phyloP scores from a whole-genome alignment of 768 basidiomycete species.

The Coprinopsis strossmayeri region DNA sequence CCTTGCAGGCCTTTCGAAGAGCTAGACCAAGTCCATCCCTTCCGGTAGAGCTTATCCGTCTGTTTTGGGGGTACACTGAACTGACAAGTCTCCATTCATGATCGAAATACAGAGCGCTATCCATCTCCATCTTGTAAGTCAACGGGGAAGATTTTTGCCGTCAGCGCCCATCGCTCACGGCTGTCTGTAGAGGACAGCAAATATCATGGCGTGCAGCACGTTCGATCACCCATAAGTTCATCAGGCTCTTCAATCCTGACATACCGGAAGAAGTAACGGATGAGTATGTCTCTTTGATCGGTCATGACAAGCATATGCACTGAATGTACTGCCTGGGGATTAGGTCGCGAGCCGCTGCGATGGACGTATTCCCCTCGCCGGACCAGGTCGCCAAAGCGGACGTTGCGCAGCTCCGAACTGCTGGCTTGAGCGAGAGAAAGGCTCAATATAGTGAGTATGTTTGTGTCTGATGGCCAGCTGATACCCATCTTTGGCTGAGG shows the following conservation, averaged over 20 bases:
- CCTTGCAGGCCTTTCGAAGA: constrained; percentile 74
- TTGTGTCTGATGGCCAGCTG: constrained; percentile 14
- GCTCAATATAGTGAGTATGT: constrained; percentile 94
- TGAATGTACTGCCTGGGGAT: constrained; percentile 56
- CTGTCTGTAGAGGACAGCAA: constrained; percentile 54
- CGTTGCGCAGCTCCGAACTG: constrained; percentile 52
- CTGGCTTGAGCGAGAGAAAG: constrained; percentile 80
- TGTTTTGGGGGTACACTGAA: neutral
- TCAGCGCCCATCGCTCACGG: neutral
- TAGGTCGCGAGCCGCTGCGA: constrained; percentile 8
- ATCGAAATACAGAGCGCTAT: constrained; percentile 45
- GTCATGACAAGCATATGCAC: constrained; percentile 6
- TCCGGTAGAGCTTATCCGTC: constrained; percentile 39
- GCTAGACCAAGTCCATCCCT: constrained; percentile 75
- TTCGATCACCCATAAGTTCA: constrained; percentile 75
- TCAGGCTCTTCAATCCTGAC: constrained; percentile 65
- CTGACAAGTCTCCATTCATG: neutral
- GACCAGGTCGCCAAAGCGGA: constrained; percentile 58
- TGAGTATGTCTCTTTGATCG: constrained; percentile 19
- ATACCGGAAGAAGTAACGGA: constrained; percentile 63
- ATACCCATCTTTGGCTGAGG: too few relatives aligned
- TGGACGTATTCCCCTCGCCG: constrained; percentile 57
- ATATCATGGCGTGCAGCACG: constrained; percentile 86
- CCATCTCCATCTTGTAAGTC: constrained; percentile 64
- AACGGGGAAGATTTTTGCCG: neutral